These are phyloP conservation scores for Vaccinium myrtillus DNA, from an alignment of 148 eudicot genomes.

Conservation along the genomic window DNA sequence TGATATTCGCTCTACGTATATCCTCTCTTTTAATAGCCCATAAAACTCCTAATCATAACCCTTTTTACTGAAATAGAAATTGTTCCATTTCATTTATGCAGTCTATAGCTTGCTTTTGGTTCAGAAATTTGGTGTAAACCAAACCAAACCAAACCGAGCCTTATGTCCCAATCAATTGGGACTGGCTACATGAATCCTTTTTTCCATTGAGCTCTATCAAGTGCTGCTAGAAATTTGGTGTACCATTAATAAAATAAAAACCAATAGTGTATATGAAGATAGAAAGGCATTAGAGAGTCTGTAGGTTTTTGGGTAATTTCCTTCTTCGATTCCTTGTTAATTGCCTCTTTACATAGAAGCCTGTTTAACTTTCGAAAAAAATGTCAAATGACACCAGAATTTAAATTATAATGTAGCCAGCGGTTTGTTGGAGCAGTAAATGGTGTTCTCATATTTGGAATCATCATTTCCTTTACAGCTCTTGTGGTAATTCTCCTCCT, in stretches of 20 bases:
- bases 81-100: background rate
- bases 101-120: slow-evolving; percentile 7
- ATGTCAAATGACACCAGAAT: background rate
- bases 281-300: background rate
- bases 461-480: slow-evolving; percentile 66
- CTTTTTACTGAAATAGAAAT: background rate
- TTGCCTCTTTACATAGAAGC: background rate
- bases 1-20: background rate
- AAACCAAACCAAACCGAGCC: too few species aligned
- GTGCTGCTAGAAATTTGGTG: too few species aligned
- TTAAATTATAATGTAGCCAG: slow-evolving; percentile 59
- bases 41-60: background rate
- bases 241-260: background rate
- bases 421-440: slow-evolving; percentile 82
- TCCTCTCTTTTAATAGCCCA: background rate
- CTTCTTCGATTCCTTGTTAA: background rate
- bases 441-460: slow-evolving; percentile 71
- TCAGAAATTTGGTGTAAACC: background rate
- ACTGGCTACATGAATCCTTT: too few species aligned
- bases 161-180: too few species aligned
- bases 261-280: background rate
- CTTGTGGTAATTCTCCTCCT: slow-evolving; percentile 64
- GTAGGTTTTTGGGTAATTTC: background rate
- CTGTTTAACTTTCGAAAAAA: background rate
- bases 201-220: too few species aligned